Percentiles rank a stretch among this genome's conserved stretches.
Conservation (phyloP, 768 basidiomycete genomes). For the Collybia mongolica region DNA sequence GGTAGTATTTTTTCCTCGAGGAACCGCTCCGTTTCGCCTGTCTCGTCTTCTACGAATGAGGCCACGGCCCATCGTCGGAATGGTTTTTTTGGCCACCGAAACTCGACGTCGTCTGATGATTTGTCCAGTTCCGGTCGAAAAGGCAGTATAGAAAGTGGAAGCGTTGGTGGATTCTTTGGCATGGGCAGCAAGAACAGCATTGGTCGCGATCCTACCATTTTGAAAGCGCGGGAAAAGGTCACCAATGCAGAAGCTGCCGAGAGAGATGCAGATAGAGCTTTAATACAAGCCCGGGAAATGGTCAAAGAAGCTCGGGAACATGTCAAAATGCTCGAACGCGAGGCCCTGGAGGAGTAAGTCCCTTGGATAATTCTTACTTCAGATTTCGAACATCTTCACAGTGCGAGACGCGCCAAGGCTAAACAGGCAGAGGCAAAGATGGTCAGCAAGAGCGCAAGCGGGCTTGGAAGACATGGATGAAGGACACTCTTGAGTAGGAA, state of each 20-base stretch:
- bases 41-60: slow-evolving; percentile 6
- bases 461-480: slow-evolving; percentile 43
- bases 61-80: not conserved
- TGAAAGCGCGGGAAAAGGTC: slow-evolving; percentile 48
- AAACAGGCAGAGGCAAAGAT: slow-evolving; percentile 52
- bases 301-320: slow-evolving; percentile 49
- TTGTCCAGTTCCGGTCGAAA: too few species aligned
- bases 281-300: slow-evolving; percentile 40
- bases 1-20: slow-evolving; percentile 24
- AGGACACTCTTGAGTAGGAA: not conserved
- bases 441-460: slow-evolving; percentile 46
- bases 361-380: not conserved
- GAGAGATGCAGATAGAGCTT: slow-evolving; percentile 48
- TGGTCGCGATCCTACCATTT: slow-evolving; percentile 41
- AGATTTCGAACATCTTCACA: slow-evolving; percentile 19
- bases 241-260: slow-evolving; percentile 50
- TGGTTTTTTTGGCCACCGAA: slow-evolving; percentile 21
- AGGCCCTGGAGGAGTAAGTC: slow-evolving; percentile 51
- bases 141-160: not conserved
- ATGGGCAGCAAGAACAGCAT: slow-evolving; percentile 16
- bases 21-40: slow-evolving; percentile 19
- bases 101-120: slow-evolving; percentile 12
- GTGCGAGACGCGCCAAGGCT: slow-evolving; percentile 46
- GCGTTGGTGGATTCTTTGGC: slow-evolving; percentile 24
- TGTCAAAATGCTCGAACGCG: slow-evolving; percentile 46